Base-by-base conservation (phyloP, 2,329 filamentous ascomycete species). In the Colletotrichum gigasporum region DNA sequence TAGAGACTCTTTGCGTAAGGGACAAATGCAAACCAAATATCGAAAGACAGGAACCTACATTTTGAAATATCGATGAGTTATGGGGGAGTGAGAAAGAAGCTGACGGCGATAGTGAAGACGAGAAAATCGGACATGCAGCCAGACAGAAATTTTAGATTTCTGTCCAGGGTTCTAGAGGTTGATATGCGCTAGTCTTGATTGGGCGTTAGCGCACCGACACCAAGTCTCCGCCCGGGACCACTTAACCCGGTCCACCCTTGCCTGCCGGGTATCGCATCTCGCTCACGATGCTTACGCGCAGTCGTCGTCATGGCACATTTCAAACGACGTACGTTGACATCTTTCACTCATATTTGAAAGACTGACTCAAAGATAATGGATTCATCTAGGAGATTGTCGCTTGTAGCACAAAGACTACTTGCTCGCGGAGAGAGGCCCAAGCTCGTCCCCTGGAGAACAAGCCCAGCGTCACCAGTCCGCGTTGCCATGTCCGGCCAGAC, bases 111-210 rank as follows among this genome's bases (percentile, higher is more conserved):
- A n/a, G n/a, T n/a, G n/a, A n/a, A n/a, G n/a, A n/a, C n/a, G n/a
- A n/a, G n/a, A n/a, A n/a, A n/a, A n/a, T n/a, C n/a, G n/a, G n/a
- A n/a, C n/a, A n/a, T n/a, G n/a, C n/a, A n/a, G n/a, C n/a, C n/a
- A 32, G n/a, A 58, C 30, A 34, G 28, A 55, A 56, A 52, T 63
- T 62, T 58, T 65, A 47, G 47, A 20, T 14, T 62, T 28, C n/a
- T 63, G 34, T 53, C 32, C 20, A 64, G 32, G 26, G 61, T 53
- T n/a, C n/a, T n/a, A n/a, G n/a, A n/a, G n/a, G n/a, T 20, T n/a
- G 14, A 11, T 10, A 32, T 5, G 14, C 59, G 30, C 59, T 63
- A 63, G 45, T 12, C 59, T 26, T 10, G 1, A 39, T 45, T 34
- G 2, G 52, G 54, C 20, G 4, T 22, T 63, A 59, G 60, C 24